Evolutionary conservation across 768 basidiomycete species (phyloP).

Genomic region (Phylloporus sp.): DNA sequence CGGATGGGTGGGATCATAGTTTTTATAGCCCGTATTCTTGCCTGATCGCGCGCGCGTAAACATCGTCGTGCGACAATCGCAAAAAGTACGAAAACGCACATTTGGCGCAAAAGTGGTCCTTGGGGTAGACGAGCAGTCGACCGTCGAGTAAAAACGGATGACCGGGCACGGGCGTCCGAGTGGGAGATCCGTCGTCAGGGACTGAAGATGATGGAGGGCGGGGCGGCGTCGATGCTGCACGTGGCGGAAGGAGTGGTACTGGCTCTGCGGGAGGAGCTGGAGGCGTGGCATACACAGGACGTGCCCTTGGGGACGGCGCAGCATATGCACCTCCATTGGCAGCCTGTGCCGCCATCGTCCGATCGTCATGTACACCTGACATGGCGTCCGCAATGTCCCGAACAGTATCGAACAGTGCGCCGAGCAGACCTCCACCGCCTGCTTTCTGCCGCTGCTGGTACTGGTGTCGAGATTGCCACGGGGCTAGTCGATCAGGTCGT

Average conservation of each 20-base stretch:
- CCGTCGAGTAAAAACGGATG: slow-evolving; percentile 62
- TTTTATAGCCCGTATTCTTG: slow-evolving; percentile 70
- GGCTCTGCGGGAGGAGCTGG: neutral
- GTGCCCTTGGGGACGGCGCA: slow-evolving; percentile 8
- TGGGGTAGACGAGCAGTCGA: slow-evolving; percentile 64
- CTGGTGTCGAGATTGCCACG: slow-evolving; percentile 21
- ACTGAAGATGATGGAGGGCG: slow-evolving; percentile 4
- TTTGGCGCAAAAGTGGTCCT: slow-evolving; percentile 57
- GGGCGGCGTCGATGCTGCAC: slow-evolving; percentile 15
- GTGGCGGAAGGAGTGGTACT: slow-evolving; percentile 3
- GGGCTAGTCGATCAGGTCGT: slow-evolving; percentile 4
- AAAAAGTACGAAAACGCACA: slow-evolving; percentile 39
- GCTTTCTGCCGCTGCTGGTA: slow-evolving; percentile 14
- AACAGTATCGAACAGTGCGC: slow-evolving; percentile 23
- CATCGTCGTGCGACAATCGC: neutral
- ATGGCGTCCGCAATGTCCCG: slow-evolving; percentile 27
- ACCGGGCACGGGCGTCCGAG: slow-evolving; percentile 55
- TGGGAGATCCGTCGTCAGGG: slow-evolving; percentile 58
- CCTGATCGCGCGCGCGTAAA: slow-evolving; percentile 42
- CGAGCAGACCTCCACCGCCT: slow-evolving; percentile 26
- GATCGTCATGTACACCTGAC: slow-evolving; percentile 24
- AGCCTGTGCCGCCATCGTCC: slow-evolving; percentile 5
- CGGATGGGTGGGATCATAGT: slow-evolving; percentile 58
- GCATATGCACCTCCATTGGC: slow-evolving; percentile 22
- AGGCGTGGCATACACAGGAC: slow-evolving; percentile 12